Evolutionary conservation across 2,329 filamentous ascomycete genomes (phyloP).

Genomic region (Calonectria montana): DNA sequence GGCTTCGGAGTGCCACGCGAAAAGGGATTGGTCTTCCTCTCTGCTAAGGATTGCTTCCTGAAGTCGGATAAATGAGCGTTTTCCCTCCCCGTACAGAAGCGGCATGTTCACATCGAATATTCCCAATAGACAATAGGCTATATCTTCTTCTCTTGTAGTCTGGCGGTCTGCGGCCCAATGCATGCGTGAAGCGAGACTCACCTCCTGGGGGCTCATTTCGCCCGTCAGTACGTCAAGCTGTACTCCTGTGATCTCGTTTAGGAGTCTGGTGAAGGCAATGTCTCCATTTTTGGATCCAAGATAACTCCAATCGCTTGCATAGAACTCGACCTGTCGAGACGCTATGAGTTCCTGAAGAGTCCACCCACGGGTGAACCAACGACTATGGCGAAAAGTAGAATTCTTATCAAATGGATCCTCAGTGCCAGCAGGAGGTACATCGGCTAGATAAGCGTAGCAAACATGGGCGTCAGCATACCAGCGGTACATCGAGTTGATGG

Average conservation of each 20-base stretch:
- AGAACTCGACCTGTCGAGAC: constrained; percentile 5
- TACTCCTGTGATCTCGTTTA: constrained; percentile 18
- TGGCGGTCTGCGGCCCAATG: constrained; percentile 17
- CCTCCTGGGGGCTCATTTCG: neutral
- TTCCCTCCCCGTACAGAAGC: constrained; percentile 12
- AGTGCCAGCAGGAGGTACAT: neutral
- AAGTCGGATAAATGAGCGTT: constrained; percentile 9
- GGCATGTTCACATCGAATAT: constrained; percentile 17
- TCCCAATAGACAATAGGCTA: constrained; percentile 17
- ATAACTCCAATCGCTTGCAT: constrained; percentile 15
- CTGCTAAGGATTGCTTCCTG: constrained; percentile 13
- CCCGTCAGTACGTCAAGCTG: neutral
- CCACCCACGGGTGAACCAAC: constrained; percentile 30
- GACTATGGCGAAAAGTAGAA: neutral
- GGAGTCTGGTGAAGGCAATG: neutral
- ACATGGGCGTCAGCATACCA: constrained; percentile 24
- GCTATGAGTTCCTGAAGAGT: constrained; percentile 27
- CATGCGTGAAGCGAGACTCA: constrained; percentile 17
- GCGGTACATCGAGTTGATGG: constrained; percentile 33
- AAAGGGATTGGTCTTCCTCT: constrained; percentile 10
- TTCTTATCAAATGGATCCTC: neutral
- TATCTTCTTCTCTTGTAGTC: constrained; percentile 16
- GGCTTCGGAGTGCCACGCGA: constrained; percentile 8
- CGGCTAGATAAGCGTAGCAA: constrained; percentile 29
- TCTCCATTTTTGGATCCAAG: constrained; percentile 20